Evolutionary conservation across 306 rosid genomes (phyloP).

Genomic region (Astragalus membranaceus): DNA sequence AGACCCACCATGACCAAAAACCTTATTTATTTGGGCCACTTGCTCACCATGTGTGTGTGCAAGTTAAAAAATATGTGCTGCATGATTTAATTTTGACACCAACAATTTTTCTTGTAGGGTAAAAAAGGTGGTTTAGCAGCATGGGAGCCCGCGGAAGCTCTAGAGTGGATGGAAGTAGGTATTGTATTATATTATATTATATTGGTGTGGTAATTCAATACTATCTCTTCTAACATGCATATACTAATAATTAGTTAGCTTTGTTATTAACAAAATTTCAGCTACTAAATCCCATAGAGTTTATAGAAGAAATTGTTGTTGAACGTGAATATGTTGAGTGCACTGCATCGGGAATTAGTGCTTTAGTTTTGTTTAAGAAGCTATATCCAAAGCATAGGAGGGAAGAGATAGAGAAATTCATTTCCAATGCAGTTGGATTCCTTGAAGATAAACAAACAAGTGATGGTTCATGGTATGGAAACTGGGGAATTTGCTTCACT

Average conservation of each 20-base stretch:
- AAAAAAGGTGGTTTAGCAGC: conserved; percentile 69
- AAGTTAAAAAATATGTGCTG: neutral
- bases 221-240: neutral
- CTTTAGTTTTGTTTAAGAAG: conserved; percentile 34
- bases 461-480: conserved; percentile 45
- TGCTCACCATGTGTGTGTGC: no score
- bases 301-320: conserved; percentile 26
- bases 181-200: neutral
- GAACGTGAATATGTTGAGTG: conserved; percentile 47
- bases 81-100: neutral
- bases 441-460: conserved; percentile 34
- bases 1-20: no score
- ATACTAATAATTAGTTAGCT: neutral
- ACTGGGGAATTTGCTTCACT: conserved; percentile 57
- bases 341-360: conserved; percentile 39
- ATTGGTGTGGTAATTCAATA: no score
- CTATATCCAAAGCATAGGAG: conserved; percentile 32
- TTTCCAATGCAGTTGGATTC: conserved; percentile 20
- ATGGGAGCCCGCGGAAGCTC: conserved; percentile 63
- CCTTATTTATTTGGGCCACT: no score
- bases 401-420: conserved; percentile 33
- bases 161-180: conserved; percentile 65
- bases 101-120: conserved; percentile 34
- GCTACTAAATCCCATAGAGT: conserved; percentile 34
- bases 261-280: neutral